phyloP scores from a whole-genome alignment of 1,284 basidiomycete species.

The Rhodotorula sp. region DNA sequence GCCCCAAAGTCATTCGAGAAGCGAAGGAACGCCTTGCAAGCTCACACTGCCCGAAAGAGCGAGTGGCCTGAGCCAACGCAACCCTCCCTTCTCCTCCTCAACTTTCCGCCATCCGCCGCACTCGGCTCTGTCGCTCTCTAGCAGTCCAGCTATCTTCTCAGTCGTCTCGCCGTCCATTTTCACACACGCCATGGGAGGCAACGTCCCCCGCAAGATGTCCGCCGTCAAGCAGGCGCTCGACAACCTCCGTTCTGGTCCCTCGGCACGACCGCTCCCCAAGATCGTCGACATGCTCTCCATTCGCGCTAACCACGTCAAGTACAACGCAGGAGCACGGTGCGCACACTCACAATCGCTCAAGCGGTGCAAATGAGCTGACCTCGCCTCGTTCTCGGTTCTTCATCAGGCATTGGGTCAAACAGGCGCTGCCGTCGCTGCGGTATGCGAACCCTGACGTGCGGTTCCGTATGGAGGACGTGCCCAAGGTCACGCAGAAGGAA shows the following conservation, averaged over 20 bases:
- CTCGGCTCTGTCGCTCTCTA: too few relatives aligned
- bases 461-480: too few relatives aligned
- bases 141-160: too few relatives aligned
- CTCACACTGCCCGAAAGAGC: too few relatives aligned
- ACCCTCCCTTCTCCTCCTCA: too few relatives aligned
- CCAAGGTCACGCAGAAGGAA: neutral
- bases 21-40: too few relatives aligned
- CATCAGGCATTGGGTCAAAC: neutral
- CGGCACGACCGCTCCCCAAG: neutral
- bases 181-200: neutral
- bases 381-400: neutral
- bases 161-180: too few relatives aligned
- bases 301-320: neutral
- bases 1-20: too few relatives aligned
- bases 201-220: constrained; percentile 3
- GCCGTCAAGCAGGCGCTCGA: neutral
- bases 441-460: too few relatives aligned
- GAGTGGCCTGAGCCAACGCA: too few relatives aligned
- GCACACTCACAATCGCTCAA: neutral
- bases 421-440: too few relatives aligned
- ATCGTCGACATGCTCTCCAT: neutral
- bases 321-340: constrained; percentile 9
- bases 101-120: too few relatives aligned
- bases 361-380: neutral
- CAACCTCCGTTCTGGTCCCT: neutral